phyloP scores from a whole-genome alignment of 2,329 filamentous ascomycete species.

The Zymoseptoria passerinii region DNA sequence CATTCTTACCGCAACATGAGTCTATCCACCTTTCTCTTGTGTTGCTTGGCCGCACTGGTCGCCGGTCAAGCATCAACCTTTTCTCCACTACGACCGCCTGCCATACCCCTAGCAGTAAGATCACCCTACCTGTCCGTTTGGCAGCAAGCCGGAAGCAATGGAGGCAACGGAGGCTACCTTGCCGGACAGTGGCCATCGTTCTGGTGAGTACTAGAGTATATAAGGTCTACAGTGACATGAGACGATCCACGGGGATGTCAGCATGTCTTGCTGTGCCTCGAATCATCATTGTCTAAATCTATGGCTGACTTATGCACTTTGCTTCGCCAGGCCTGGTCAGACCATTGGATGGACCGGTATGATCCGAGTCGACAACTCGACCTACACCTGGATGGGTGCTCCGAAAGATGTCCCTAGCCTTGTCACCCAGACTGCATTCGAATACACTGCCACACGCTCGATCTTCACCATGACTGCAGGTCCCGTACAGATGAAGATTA shows the following conservation, averaged over 20 bases:
- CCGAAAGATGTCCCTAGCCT: slow-evolving; percentile 36
- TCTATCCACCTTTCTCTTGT: slow-evolving; percentile 5
- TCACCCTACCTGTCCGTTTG: slow-evolving; percentile 67
- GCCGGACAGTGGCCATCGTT: slow-evolving; percentile 56
- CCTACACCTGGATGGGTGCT: slow-evolving; percentile 50
- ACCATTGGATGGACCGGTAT: slow-evolving; percentile 56
- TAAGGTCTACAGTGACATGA: no score
- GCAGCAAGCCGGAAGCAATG: slow-evolving; percentile 52
- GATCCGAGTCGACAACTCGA: slow-evolving; percentile 56
- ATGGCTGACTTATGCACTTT: no score
- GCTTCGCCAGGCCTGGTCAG: slow-evolving; percentile 32
- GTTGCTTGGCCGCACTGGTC: slow-evolving; percentile 7
- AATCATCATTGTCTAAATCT: no score
- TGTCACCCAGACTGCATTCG: slow-evolving; percentile 54
- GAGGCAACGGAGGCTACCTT: slow-evolving; percentile 56
- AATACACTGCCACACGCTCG: slow-evolving; percentile 64
- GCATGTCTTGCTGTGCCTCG: no score
- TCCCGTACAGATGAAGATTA: slow-evolving; percentile 55
- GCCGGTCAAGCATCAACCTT: slow-evolving; percentile 44
- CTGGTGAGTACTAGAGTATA: slow-evolving; percentile 32
- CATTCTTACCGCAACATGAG: slow-evolving; percentile 7
- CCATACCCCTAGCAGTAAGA: slow-evolving; percentile 64
- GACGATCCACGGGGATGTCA: no score
- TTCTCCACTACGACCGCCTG: slow-evolving; percentile 55
- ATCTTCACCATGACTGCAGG: slow-evolving; percentile 55